Conservation (phyloP, 2,329 filamentous ascomycete species). For the Pseudovirgaria hyperparasitica region DNA sequence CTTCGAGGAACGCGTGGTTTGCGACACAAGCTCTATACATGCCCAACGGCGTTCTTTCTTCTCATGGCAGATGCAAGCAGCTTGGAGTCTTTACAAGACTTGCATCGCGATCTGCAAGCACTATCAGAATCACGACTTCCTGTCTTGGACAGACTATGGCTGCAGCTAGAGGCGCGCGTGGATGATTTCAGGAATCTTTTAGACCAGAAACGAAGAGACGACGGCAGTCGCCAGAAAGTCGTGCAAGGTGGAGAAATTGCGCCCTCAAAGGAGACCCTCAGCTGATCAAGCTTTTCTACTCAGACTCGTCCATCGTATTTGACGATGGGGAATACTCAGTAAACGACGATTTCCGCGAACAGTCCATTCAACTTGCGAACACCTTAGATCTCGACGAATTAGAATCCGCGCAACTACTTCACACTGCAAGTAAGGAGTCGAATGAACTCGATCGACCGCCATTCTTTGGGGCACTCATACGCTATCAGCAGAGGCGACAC, state of each 20-base stretch:
- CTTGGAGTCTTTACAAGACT: constrained; percentile 65
- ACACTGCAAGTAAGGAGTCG: constrained; percentile 59
- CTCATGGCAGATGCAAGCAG: constrained; percentile 61
- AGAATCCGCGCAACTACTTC: constrained; percentile 63
- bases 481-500: constrained; percentile 76
- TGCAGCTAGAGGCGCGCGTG: constrained; percentile 52
- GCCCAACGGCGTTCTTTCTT: constrained; percentile 7
- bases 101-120: constrained; percentile 74
- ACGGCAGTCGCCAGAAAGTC: constrained; percentile 60
- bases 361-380: constrained; percentile 69
- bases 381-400: constrained; percentile 84
- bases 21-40: too few relatives aligned
- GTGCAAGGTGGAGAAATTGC: constrained; percentile 52
- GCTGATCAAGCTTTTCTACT: background rate
- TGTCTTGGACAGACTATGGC: constrained; percentile 55
- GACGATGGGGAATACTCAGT: constrained; percentile 63
- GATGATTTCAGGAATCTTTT: constrained; percentile 59
- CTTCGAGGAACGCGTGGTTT: too few relatives aligned
- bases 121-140: constrained; percentile 59
- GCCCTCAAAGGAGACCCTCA: background rate
- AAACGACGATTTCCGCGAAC: constrained; percentile 80
- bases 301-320: constrained; percentile 49
- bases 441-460: constrained; percentile 57
- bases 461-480: constrained; percentile 68
- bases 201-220: constrained; percentile 61